Conservation (phyloP, 768 basidiomycete species). For the Naematelia encephala region DNA sequence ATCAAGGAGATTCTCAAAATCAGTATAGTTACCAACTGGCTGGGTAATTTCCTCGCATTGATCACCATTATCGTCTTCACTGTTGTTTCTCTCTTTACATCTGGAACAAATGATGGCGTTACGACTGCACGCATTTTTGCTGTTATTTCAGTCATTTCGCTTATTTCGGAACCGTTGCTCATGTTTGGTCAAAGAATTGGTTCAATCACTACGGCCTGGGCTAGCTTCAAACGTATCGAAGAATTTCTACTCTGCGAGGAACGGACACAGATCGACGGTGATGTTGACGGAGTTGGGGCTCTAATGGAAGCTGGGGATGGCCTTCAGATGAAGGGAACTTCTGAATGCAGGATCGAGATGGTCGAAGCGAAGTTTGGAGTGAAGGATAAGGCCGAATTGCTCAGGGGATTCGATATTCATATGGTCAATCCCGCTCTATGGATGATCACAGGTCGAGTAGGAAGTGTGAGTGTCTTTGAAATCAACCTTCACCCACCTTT, state of each 20-base stretch:
- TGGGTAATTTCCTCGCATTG: slow-evolving; percentile 11
- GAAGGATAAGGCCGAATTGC: not conserved
- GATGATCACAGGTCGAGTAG: slow-evolving; percentile 23
- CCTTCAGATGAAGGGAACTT: not conserved
- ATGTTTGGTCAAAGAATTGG: slow-evolving; percentile 19
- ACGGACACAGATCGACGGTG: not conserved
- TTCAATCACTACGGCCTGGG: slow-evolving; percentile 14
- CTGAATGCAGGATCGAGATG: slow-evolving; percentile 1
- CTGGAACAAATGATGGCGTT: slow-evolving; percentile 3
- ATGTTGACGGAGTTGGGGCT: not conserved
- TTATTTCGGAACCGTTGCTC: slow-evolving; percentile 22
- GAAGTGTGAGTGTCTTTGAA: slow-evolving; percentile 15
- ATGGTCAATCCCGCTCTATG: slow-evolving; percentile 8
- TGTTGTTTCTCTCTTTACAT: slow-evolving; percentile 9
- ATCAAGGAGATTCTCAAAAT: slow-evolving; percentile 14
- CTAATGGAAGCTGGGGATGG: not conserved
- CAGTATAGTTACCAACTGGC: slow-evolving; percentile 14
- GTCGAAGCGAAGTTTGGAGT: slow-evolving; percentile 15
- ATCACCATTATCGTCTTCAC: slow-evolving; percentile 19
- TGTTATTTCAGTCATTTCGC: slow-evolving; percentile 13
- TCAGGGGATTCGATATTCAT: slow-evolving; percentile 8
- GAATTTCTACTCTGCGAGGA: slow-evolving; percentile 13
- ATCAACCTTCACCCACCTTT: not conserved
- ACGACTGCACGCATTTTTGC: slow-evolving; percentile 21
- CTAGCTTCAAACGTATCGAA: slow-evolving; percentile 20